Evolutionary conservation across 163 green algal species (phyloP), one percentile per base, ranked within the genome.

Genomic region (Chlamydomonas reinhardtii): DNA sequence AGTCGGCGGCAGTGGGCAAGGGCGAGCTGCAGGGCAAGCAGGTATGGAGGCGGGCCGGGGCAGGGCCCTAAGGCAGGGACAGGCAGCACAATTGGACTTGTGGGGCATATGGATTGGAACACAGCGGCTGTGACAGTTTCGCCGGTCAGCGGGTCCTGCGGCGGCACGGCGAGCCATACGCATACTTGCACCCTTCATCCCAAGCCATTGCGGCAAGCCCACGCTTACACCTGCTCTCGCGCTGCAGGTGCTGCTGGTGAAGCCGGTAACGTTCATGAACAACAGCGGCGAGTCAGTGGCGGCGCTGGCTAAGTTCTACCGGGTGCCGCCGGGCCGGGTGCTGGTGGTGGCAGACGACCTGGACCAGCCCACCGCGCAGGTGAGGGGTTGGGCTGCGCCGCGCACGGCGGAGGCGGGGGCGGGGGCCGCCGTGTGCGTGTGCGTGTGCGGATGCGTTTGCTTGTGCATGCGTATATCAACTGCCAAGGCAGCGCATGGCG

Each of bases 241-340:
- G 6, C 48, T 5, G 19, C 77, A 89, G 35, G 92, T 99, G n/a
- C 82, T 99, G 32, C 92, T 99, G 35, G 96, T 92, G 32, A 99
- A 99, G 92, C 96, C 96, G 2, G 93, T 96, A 20, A 98, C 95
- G 16, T 99, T 56, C 59, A 99, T 98, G 97, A 99, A 99, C 91
- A 89, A 95, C 62, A 96, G 89, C n/a, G 97, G 97, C 1, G 94
- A 98, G 85, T 73, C 88, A 16, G 95, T 98, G 11, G 87, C 83
- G 65, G 92, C 93, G 34, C 92, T 99, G 34, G 90, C 91, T 0
- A 85, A 81, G 0, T 98, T 95, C 84, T 98, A 98, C 92, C 74
- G 91, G 76, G 89, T 98, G 31, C 93, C 95, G 0, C 71, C 82
- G 16, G 52, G 90, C 0, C 77, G 90, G 20, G 71, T 96, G 56